Conservation (phyloP, 352 stramenopile species). For the Phytophthora cactorum region DNA sequence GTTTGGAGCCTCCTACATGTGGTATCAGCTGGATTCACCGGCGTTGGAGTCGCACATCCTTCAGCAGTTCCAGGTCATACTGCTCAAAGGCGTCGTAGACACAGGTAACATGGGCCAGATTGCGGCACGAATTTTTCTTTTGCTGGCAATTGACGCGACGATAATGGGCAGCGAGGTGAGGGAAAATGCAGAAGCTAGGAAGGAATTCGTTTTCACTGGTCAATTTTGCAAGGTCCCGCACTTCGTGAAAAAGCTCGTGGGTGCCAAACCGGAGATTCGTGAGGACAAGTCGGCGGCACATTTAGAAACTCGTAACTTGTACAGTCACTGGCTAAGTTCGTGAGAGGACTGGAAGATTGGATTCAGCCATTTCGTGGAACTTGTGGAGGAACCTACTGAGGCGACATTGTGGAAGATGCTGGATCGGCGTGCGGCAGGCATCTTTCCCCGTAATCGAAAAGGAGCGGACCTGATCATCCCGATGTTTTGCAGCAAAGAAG, state of each 20-base stretch:
- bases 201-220: too few species aligned
- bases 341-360: background rate
- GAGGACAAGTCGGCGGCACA: too few species aligned
- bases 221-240: too few species aligned
- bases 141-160: background rate
- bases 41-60: background rate
- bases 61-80: background rate
- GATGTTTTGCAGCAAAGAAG: background rate
- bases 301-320: too few species aligned
- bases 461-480: background rate
- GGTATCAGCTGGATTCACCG: constrained; percentile 10
- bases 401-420: background rate
- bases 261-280: too few species aligned
- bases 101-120: background rate
- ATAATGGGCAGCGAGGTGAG: background rate
- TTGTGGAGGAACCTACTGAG: background rate
- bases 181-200: too few species aligned
- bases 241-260: too few species aligned
- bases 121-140: background rate
- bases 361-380: background rate
- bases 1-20: constrained; percentile 37
- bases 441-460: background rate
- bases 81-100: background rate
- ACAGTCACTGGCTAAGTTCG: background rate
- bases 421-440: background rate